phyloP scores from a whole-genome alignment of 2,329 filamentous ascomycete species.

The Hypomyces perniciosus region DNA sequence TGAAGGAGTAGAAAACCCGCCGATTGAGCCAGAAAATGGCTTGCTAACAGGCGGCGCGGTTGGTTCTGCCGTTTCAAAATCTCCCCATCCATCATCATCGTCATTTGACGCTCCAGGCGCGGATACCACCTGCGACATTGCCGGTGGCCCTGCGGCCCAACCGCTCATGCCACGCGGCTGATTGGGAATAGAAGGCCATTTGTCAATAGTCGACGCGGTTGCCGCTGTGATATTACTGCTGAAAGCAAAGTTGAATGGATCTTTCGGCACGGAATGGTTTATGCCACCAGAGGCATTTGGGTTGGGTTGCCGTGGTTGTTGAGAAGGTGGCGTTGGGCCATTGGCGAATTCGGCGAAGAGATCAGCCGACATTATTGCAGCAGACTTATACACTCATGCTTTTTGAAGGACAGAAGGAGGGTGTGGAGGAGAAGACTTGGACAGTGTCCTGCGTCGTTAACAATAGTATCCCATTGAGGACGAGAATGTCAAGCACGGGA shows the following conservation, averaged over 20 bases:
- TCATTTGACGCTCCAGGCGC: slow-evolving; percentile 30
- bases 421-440: neutral
- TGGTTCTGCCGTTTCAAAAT: slow-evolving; percentile 55
- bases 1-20: neutral
- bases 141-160: slow-evolving; percentile 14
- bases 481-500: too few relatives aligned
- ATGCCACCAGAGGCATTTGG: slow-evolving; percentile 1
- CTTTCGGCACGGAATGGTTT: slow-evolving; percentile 19
- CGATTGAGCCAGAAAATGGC: neutral
- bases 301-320: slow-evolving; percentile 9
- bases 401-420: neutral
- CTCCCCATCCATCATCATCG: slow-evolving; percentile 61
- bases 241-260: slow-evolving; percentile 21
- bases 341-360: slow-evolving; percentile 55
- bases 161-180: slow-evolving; percentile 16
- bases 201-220: slow-evolving; percentile 18
- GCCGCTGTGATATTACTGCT: slow-evolving; percentile 13
- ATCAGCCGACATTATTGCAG: slow-evolving; percentile 53
- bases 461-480: neutral
- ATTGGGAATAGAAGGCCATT: slow-evolving; percentile 28
- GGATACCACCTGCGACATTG: slow-evolving; percentile 8
- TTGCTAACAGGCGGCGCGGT: slow-evolving; percentile 11
- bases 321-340: slow-evolving; percentile 23
- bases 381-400: slow-evolving; percentile 1
- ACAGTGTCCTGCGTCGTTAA: neutral